Percentiles rank a stretch among this genome's conserved stretches.
phyloP scores from a whole-genome alignment of 345 rosid species.

The Euphorbia pulcherrima region DNA sequence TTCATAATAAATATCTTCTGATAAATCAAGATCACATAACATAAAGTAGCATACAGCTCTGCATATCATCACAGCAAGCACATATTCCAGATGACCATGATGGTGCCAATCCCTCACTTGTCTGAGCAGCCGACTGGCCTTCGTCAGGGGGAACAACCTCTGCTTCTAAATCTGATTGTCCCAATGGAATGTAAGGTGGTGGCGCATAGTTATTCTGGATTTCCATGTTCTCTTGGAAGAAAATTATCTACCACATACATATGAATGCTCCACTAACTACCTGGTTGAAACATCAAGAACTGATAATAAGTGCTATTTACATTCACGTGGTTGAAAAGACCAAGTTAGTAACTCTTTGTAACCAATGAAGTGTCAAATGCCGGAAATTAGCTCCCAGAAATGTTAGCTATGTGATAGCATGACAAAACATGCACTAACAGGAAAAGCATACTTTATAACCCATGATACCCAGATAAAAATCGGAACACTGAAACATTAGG shows the following conservation, averaged over 20 bases:
- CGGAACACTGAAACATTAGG: no score
- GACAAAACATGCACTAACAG: not conserved
- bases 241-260: not conserved
- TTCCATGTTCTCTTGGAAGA: slow-evolving; percentile 38
- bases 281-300: slow-evolving; percentile 9
- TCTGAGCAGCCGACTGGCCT: slow-evolving; percentile 16
- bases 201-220: slow-evolving; percentile 61
- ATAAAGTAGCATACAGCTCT: slow-evolving; percentile 94
- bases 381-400: not conserved
- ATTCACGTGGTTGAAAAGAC: not conserved
- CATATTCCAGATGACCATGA: slow-evolving; percentile 97
- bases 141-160: slow-evolving; percentile 31
- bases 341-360: not conserved
- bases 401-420: not conserved
- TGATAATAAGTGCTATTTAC: not conserved
- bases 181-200: slow-evolving; percentile 71
- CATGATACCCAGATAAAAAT: not conserved
- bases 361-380: not conserved
- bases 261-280: not conserved
- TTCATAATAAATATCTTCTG: slow-evolving; percentile 36
- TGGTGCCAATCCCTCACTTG: slow-evolving; percentile 28
- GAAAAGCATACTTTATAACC: not conserved
- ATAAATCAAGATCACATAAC: slow-evolving; percentile 60
- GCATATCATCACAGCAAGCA: slow-evolving; percentile 94
- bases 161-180: slow-evolving; percentile 50